Percentiles rank a stretch among this genome's conserved stretches.
Evolutionary conservation across 805 yeast species (phyloP).

Genomic region (Candida ponderosae): DNA sequence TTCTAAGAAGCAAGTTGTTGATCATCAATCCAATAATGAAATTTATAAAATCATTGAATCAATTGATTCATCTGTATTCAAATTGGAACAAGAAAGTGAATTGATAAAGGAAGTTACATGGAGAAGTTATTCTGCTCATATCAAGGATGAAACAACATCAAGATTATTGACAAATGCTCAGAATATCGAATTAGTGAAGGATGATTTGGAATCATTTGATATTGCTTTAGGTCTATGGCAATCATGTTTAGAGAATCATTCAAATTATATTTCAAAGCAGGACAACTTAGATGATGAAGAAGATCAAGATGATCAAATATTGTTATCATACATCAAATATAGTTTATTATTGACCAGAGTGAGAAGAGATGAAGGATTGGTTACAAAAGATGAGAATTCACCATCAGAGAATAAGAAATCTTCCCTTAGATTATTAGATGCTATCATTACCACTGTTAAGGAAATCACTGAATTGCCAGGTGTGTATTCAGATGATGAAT

Average conservation of each 20-base stretch:
- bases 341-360: slow-evolving; percentile 57
- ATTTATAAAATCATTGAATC: slow-evolving; percentile 31
- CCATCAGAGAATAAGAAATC: slow-evolving; percentile 23
- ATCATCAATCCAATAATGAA: slow-evolving; percentile 19
- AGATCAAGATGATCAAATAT: slow-evolving; percentile 64
- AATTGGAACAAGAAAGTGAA: slow-evolving; percentile 16
- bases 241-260: slow-evolving; percentile 56
- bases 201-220: slow-evolving; percentile 43
- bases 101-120: slow-evolving; percentile 44
- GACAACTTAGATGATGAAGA: slow-evolving; percentile 43
- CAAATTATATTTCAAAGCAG: slow-evolving; percentile 42
- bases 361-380: slow-evolving; percentile 57
- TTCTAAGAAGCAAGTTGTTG: slow-evolving; percentile 35
- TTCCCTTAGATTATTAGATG: slow-evolving; percentile 27
- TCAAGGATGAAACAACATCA: slow-evolving; percentile 69
- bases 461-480: slow-evolving; percentile 82
- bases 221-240: slow-evolving; percentile 56
- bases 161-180: slow-evolving; percentile 39
- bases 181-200: slow-evolving; percentile 21
- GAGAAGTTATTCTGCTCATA: slow-evolving; percentile 53
- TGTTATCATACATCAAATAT: slow-evolving; percentile 70
- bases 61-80: slow-evolving; percentile 18
- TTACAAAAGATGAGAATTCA: slow-evolving; percentile 19
- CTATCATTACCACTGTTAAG: slow-evolving; percentile 41
- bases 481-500: slow-evolving; percentile 76